Conservation (phyloP, 345 rosid genomes). For the Eucalyptus marginata region DNA sequence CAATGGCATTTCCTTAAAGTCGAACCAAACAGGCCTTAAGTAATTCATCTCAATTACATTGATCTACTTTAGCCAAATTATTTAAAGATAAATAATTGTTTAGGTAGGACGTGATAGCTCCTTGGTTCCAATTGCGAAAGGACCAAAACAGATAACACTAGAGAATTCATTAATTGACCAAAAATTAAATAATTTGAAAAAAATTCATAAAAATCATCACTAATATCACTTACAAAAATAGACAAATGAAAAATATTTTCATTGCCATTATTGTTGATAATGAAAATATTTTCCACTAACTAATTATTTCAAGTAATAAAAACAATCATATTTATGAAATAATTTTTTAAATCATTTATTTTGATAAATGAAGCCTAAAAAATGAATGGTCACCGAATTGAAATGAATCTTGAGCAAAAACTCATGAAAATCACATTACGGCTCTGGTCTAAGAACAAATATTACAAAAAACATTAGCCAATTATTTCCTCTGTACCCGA, state of each 20-base stretch:
- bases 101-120: neutral
- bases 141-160: neutral
- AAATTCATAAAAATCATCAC: neutral
- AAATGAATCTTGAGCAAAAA: neutral
- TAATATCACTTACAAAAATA: neutral
- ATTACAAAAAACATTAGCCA: neutral
- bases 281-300: neutral
- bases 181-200: too few species aligned
- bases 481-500: neutral
- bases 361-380: neutral
- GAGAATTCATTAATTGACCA: neutral
- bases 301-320: neutral
- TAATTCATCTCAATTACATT: neutral
- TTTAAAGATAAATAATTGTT: neutral
- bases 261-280: rapidly evolving
- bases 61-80: neutral
- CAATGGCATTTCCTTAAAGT: too few species aligned
- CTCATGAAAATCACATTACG: neutral
- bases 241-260: neutral
- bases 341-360: neutral
- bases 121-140: neutral
- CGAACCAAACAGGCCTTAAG: neutral
- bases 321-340: rapidly evolving
- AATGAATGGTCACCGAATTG: neutral
- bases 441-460: neutral